Conservation (phyloP, 805 yeast genomes). For the Candida mattraensis region DNA sequence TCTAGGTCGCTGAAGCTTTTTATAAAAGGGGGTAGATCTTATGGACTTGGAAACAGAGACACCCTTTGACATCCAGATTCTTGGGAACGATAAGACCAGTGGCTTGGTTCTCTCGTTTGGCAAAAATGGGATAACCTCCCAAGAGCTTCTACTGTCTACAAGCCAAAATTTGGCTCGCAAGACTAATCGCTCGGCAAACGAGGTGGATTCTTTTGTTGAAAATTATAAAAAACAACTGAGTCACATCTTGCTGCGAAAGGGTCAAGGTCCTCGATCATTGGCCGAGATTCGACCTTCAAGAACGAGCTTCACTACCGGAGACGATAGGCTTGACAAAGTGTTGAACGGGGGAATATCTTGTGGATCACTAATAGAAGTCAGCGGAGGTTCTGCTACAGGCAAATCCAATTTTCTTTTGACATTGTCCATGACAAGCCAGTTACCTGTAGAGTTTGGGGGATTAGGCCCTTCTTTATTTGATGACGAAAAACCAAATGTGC, state of each 20-base stretch:
- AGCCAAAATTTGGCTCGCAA: slow-evolving; percentile 35
- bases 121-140: slow-evolving; percentile 34
- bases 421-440: slow-evolving; percentile 57
- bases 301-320: slow-evolving; percentile 51
- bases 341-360: slow-evolving; percentile 54
- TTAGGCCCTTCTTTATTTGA: slow-evolving; percentile 34
- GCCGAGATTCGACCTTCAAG: neutral
- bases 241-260: slow-evolving; percentile 1
- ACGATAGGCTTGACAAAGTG: slow-evolving; percentile 44
- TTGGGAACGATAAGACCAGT: slow-evolving; percentile 35
- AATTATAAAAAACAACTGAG: slow-evolving; percentile 14
- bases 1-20: neutral
- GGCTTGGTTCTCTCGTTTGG: slow-evolving; percentile 30
- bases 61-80: slow-evolving; percentile 1
- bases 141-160: slow-evolving; percentile 42
- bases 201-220: slow-evolving; percentile 24
- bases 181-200: slow-evolving; percentile 34
- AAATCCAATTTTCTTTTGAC: slow-evolving; percentile 80
- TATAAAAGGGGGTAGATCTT: neutral
- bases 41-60: slow-evolving; percentile 6
- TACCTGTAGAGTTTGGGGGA: slow-evolving; percentile 48
- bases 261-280: slow-evolving; percentile 1
- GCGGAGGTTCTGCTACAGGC: slow-evolving; percentile 84
- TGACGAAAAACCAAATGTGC: slow-evolving; percentile 13
- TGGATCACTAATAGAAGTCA: slow-evolving; percentile 66